These are phyloP conservation scores for Ogataea pignaliae DNA, from an alignment of 805 yeast species.

Conservation along the genomic window DNA sequence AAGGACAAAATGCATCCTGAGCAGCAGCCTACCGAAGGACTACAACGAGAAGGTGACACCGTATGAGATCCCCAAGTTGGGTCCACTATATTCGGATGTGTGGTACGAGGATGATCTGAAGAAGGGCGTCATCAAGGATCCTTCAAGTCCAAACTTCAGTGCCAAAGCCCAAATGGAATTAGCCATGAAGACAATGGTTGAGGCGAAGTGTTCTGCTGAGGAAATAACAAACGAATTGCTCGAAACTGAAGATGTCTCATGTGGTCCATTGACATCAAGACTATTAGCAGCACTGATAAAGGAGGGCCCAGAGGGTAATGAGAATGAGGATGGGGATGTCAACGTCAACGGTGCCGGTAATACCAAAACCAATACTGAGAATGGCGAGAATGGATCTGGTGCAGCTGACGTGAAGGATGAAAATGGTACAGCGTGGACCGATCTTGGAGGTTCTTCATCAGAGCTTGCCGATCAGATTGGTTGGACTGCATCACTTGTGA, in stretches of 20 bases:
- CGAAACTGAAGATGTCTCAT: constrained; percentile 71
- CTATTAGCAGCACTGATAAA: constrained; percentile 74
- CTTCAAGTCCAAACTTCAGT: constrained; percentile 11
- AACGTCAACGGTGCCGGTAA: constrained; percentile 13
- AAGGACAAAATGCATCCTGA: constrained; percentile 54
- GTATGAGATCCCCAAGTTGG: constrained; percentile 77
- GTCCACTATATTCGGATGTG: constrained; percentile 72
- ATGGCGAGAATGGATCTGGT: constrained; percentile 9
- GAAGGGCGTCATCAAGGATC: constrained; percentile 20
- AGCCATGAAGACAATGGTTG: constrained; percentile 19
- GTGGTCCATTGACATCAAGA: constrained; percentile 89
- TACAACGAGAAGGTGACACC: constrained; percentile 71
- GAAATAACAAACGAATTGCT: constrained; percentile 55
- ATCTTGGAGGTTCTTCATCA: constrained; percentile 15
- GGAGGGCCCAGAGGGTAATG: constrained; percentile 32
- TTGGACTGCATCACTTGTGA: constrained; percentile 41
- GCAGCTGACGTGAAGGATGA: constrained; percentile 5
- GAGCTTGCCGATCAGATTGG: constrained; percentile 39
- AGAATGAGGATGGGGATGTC: constrained; percentile 12
- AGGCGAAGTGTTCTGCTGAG: constrained; percentile 58
- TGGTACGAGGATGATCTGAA: constrained; percentile 82
- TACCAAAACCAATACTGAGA: constrained; percentile 3
- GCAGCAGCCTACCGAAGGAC: constrained; percentile 39
- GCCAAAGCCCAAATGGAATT: constrained; percentile 19
- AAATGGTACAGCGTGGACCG: background rate